These are phyloP conservation scores for Botryosphaeria dothidea DNA, from an alignment of 2,329 filamentous ascomycete genomes.

Conservation along the genomic window DNA sequence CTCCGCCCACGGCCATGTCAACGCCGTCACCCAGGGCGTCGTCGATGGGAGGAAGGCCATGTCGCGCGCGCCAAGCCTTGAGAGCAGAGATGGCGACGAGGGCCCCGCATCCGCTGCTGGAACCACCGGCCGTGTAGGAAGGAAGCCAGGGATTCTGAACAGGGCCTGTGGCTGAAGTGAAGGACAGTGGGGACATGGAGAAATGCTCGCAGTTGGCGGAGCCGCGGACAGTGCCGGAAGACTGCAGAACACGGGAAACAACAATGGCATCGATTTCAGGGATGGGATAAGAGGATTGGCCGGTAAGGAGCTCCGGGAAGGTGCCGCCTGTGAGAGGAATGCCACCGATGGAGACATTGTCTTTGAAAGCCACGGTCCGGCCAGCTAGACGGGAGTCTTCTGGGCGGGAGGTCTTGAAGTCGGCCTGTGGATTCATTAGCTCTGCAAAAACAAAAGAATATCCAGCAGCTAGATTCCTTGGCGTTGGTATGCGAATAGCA, in stretches of 20 bases:
- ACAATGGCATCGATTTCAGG: constrained; percentile 48
- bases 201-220: constrained; percentile 52
- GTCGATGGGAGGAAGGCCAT: constrained; percentile 23
- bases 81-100: constrained; percentile 35
- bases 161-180: constrained; percentile 47
- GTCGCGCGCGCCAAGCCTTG: constrained; percentile 25
- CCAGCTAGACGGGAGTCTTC: constrained; percentile 26
- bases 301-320: constrained; percentile 38
- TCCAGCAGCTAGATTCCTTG: no score
- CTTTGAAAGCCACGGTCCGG: constrained; percentile 46
- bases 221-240: constrained; percentile 45
- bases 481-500: no score
- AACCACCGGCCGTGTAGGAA: constrained; percentile 39
- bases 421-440: constrained; percentile 3
- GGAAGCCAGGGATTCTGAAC: constrained; percentile 44
- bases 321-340: constrained; percentile 49
- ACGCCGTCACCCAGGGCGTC: constrained; percentile 32
- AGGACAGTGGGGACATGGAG: constrained; percentile 44
- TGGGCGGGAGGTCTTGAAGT: constrained; percentile 18
- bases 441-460: no score
- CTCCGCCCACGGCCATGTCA: constrained; percentile 53
- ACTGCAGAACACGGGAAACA: constrained; percentile 44
- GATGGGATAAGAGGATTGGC: constrained; percentile 35
- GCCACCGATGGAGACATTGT: constrained; percentile 49
- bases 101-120: constrained; percentile 35